Base-by-base conservation (phyloP, 2,329 filamentous ascomycete genomes). In the Stemphylium lycopersici region DNA sequence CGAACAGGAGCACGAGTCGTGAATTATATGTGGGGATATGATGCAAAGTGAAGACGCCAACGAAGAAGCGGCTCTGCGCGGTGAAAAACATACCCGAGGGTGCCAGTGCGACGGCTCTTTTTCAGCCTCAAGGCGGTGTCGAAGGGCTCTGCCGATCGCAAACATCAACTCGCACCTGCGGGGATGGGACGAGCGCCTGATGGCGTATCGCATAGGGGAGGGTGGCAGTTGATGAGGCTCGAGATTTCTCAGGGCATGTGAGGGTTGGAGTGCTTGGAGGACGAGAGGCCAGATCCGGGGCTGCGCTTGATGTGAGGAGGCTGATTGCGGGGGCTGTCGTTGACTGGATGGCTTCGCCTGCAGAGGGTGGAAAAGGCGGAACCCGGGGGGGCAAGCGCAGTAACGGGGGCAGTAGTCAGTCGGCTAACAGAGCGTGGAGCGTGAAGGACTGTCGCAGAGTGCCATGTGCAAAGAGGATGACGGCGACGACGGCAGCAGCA, bases 121-220 rank as follows among this genome's bases (percentile, higher is more conserved):
- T 72, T 72, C 64, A 72, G 69, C 69, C 70, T 73, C 71, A 73
- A 69, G 65, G 61, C 61, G 65, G 70, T 71, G 71, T 68, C 67
- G 63, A 65, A 61, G 52, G 63, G 53, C 33, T 18, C 34, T 64
- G 71, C 69, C 71, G 68, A 73, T 73, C 66, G 59, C 59, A 48
- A 61, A 59, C 64, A 62, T 51, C 40, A 59, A 54, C 50, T 61
- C 53, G 62, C 57, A 54, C 57, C 46, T 48, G 48, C 57, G 50
- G 52, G 29, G 39, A 40, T 13, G 33, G 41, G 45, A 37, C n/a
- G 40, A 34, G 22, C 38, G 43, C 20, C 18, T n/a, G 56, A 33
- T 59, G 51, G 53, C 52, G 44, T 37, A 37, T 46, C 33, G 61
- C 56, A 62, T 56, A 51, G 46, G 18, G 31, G 40, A 37, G 24